Base-by-base conservation (phyloP, 352 stramenopile species). In the Pythium grandisporangium region DNA sequence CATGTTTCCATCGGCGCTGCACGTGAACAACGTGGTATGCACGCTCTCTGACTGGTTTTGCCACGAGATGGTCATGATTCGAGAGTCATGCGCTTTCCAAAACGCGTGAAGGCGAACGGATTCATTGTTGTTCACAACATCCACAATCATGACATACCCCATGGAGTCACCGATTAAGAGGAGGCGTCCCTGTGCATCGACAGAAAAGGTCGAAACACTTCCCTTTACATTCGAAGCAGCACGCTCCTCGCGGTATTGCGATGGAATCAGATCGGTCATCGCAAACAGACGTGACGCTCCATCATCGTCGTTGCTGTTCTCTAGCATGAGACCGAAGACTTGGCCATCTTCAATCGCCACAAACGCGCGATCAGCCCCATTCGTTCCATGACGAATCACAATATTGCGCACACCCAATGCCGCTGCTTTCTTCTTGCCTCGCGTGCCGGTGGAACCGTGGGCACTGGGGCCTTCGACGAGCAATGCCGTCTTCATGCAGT, bases 1-100 rank as follows among this genome's bases (percentile, higher is more conserved):
- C 6, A 93, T 55, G n/a, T 53, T 52, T 1, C 78, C 69, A 30
- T 76, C 75, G 5, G 71, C 70, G 35, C 58, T 69, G 40, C 71
- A 72, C 6, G 80, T 68, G 42, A 89, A 74, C 2, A 92, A 42
- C 21, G 67, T 63, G n/a, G 53, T 47, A n/a, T n/a, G n/a, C n/a
- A n/a, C n/a, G 30, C 48, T 29, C 3, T 57, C 43, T 5, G 25
- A 32, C 8, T 25, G 36, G 6, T 67, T 32, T 17, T 71, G 43
- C 71, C 75, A 89, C 64, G 71, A 79, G 24, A 91, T 59, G 43
- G 85, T 87, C 60, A 91, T 75, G 42, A 89, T 56, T 3, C 78
- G 68, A 7, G 66, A 66, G 1, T 37, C 20, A 42, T 86, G 73
- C 1, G 70, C 64, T 42, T 57, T 69, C 75, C 74, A 89, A 2